These are phyloP conservation scores for Nakazawaea ishiwadae DNA, from an alignment of 805 yeast genomes.

Conservation along the genomic window DNA sequence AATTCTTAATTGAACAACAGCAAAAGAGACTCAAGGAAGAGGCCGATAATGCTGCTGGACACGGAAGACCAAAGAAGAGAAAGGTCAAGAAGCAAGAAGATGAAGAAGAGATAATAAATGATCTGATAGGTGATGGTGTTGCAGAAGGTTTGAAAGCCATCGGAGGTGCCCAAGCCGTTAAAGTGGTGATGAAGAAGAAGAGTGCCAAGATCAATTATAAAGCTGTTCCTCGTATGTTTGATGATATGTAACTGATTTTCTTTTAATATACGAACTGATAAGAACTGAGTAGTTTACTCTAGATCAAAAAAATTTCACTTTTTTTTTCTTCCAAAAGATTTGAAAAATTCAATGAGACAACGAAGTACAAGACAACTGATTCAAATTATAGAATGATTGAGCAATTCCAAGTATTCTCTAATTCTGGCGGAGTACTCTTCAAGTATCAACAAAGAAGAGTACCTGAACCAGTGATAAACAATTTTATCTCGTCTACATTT, in stretches of 20 bases:
- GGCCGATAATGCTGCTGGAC: slow-evolving; percentile 85
- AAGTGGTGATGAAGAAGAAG: slow-evolving; percentile 68
- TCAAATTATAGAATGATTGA: slow-evolving; percentile 45
- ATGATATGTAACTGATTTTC: slow-evolving; percentile 10
- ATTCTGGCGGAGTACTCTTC: slow-evolving; percentile 47
- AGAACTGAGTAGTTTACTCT: background rate
- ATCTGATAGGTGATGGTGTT: slow-evolving; percentile 26
- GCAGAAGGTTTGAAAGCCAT: slow-evolving; percentile 33
- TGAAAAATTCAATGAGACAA: no score
- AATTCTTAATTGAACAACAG: slow-evolving; percentile 80
- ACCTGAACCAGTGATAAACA: slow-evolving; percentile 36
- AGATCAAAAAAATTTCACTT: background rate
- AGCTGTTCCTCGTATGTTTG: slow-evolving; percentile 57
- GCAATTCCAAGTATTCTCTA: slow-evolving; percentile 43
- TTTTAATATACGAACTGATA: no score
- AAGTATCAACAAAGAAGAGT: slow-evolving; percentile 36
- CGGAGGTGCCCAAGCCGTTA: slow-evolving; percentile 20
- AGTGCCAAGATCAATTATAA: slow-evolving; percentile 90
- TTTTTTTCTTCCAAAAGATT: background rate
- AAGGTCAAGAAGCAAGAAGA: slow-evolving; percentile 18
- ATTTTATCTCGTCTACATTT: slow-evolving; percentile 44
- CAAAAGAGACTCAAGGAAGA: slow-evolving; percentile 76
- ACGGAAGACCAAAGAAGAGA: slow-evolving; percentile 50
- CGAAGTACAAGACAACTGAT: no score
- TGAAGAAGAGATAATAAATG: slow-evolving; percentile 3